phyloP scores from a whole-genome alignment of 768 basidiomycete genomes.

The Kockovaella imperatae region DNA sequence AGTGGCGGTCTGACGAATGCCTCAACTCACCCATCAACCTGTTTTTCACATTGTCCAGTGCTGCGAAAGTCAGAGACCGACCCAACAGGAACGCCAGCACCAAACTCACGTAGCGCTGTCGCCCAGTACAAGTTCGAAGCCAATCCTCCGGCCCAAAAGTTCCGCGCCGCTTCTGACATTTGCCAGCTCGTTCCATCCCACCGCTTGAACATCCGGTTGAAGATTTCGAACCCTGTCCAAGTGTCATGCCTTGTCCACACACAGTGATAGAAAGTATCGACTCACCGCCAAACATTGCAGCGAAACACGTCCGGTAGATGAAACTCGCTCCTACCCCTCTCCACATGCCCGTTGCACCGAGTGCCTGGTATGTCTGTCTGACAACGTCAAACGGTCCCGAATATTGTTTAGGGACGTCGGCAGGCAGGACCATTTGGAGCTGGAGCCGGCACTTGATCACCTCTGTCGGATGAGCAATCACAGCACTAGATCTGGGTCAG shows the following conservation, averaged over 20 bases:
- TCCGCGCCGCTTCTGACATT: slow-evolving; percentile 45
- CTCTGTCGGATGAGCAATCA: slow-evolving; percentile 70
- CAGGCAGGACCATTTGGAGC: slow-evolving; percentile 36
- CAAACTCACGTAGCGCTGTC: slow-evolving; percentile 31
- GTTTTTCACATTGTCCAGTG: slow-evolving; percentile 75
- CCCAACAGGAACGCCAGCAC: background rate
- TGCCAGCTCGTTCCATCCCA: slow-evolving; percentile 58
- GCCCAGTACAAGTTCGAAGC: slow-evolving; percentile 43
- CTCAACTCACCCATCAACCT: slow-evolving; percentile 49
- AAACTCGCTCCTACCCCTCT: slow-evolving; percentile 67
- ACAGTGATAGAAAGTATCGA: slow-evolving; percentile 2
- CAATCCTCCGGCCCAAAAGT: slow-evolving; percentile 46
- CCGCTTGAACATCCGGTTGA: slow-evolving; percentile 57
- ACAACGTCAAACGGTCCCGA: slow-evolving; percentile 44
- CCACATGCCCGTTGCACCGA: slow-evolving; percentile 64
- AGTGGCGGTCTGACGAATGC: slow-evolving; percentile 2
- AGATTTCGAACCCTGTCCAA: slow-evolving; percentile 47
- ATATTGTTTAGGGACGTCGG: slow-evolving; percentile 54
- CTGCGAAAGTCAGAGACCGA: slow-evolving; percentile 31
- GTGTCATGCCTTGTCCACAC: background rate
- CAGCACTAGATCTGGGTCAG: slow-evolving; percentile 48
- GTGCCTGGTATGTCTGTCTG: slow-evolving; percentile 55
- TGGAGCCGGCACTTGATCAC: slow-evolving; percentile 59
- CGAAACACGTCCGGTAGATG: slow-evolving; percentile 65
- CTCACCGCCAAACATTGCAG: slow-evolving; percentile 59